phyloP scores from a whole-genome alignment of 306 rosid species.

The Vigna trinervia region DNA sequence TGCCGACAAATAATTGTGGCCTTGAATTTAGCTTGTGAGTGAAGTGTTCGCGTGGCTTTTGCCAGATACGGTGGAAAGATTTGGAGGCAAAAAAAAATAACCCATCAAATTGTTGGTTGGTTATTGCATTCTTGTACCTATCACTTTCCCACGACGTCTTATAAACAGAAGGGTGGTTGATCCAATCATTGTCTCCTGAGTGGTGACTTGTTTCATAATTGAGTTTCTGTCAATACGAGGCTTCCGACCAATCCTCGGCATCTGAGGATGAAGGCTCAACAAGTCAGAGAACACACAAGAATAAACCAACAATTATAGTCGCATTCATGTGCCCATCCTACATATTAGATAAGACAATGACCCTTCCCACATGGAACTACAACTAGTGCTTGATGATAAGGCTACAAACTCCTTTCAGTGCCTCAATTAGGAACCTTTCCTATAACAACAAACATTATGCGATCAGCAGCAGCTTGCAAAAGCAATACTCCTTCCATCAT shows the following conservation, averaged over 20 bases:
- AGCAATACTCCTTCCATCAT: neutral
- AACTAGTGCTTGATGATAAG: constrained; percentile 32
- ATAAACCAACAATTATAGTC: constrained; percentile 27
- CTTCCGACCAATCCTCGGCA: constrained; percentile 5
- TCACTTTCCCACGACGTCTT: neutral
- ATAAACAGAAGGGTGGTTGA: constrained; percentile 21
- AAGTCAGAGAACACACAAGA: constrained; percentile 2
- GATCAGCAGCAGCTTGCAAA: neutral
- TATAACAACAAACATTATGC: neutral
- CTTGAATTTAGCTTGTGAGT: constrained; percentile 8
- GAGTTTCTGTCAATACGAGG: constrained; percentile 13
- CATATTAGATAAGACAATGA: constrained; percentile 23
- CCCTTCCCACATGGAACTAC: constrained; percentile 1
- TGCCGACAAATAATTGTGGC: constrained; percentile 40
- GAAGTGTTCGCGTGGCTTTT: neutral
- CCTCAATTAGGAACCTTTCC: constrained; percentile 1
- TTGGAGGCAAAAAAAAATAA: neutral
- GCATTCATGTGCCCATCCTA: constrained; percentile 21
- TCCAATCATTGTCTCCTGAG: constrained; percentile 29
- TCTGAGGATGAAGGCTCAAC: constrained; percentile 27
- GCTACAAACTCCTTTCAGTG: neutral
- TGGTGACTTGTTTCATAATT: constrained; percentile 23
- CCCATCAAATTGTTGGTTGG: neutral
- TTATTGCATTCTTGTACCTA: neutral
- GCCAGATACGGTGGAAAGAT: constrained; percentile 15